phyloP scores from a whole-genome alignment of 2,329 filamentous ascomycete species.

The Epichloe elymi region DNA sequence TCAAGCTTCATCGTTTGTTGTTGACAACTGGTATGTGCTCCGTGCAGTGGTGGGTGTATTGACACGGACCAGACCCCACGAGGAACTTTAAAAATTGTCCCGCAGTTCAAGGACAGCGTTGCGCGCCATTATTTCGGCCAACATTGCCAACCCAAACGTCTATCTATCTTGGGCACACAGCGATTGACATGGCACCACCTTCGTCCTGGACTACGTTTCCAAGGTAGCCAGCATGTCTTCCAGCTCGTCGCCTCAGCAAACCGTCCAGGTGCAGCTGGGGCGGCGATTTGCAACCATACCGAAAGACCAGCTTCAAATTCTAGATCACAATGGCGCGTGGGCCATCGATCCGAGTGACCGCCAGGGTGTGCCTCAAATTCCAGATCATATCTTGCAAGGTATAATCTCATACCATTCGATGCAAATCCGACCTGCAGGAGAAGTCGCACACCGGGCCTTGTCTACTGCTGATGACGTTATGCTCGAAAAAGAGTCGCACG shows the following conservation, averaged over 20 bases:
- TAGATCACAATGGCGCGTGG: conserved; percentile 25
- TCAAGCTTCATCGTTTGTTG: neutral
- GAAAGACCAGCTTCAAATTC: conserved; percentile 24
- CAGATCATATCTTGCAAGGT: conserved; percentile 21
- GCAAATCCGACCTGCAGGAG: conserved; percentile 1
- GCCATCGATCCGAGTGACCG: conserved; percentile 13
- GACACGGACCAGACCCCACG: too few species aligned
- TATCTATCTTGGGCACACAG: neutral
- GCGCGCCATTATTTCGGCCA: too few species aligned
- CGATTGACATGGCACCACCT: neutral
- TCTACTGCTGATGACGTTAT: neutral
- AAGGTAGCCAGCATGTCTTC: conserved; percentile 13
- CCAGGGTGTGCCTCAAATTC: conserved; percentile 20
- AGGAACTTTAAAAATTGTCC: too few species aligned
- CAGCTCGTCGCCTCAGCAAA: conserved; percentile 11
- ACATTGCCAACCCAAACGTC: too few species aligned
- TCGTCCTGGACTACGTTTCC: neutral
- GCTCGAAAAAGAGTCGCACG: neutral
- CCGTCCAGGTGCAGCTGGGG: conserved; percentile 13
- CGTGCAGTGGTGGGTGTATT: too few species aligned
- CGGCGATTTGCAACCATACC: conserved; percentile 21
- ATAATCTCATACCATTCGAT: conserved; percentile 13
- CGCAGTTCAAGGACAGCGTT: too few species aligned
- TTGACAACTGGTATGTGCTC: too few species aligned
- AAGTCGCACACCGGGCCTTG: neutral